phyloP scores from a whole-genome alignment of 768 basidiomycete species.

The Pholiota microspora region DNA sequence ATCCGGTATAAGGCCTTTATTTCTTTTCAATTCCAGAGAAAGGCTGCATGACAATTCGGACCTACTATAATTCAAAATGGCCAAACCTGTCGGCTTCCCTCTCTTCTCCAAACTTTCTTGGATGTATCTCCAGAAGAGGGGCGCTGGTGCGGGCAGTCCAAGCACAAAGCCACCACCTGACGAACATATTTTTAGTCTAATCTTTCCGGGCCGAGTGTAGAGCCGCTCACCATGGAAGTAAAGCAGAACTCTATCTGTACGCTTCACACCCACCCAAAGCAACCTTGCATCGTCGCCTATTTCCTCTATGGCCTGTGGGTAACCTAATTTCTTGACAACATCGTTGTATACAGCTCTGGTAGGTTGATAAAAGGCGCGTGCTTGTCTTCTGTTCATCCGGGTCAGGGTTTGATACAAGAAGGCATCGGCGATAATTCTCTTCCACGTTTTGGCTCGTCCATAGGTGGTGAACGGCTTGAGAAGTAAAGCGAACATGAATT shows the following conservation, averaged over 20 bases:
- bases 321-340: constrained; percentile 12
- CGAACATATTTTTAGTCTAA: neutral
- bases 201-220: neutral
- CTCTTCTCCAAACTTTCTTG: constrained; percentile 17
- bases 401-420: constrained; percentile 6
- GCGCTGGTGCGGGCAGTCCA: constrained; percentile 9
- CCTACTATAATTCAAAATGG: constrained; percentile 21
- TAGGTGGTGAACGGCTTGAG: constrained; percentile 10
- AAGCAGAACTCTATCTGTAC: constrained; percentile 22
- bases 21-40: neutral
- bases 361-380: constrained; percentile 14
- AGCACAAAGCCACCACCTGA: constrained; percentile 19
- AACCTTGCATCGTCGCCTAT: constrained; percentile 22
- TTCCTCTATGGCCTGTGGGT: constrained; percentile 18
- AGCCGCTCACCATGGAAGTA: constrained; percentile 22
- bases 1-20: neutral
- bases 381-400: constrained; percentile 11
- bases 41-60: neutral
- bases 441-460: constrained; percentile 14
- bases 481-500: constrained; percentile 4
- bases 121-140: constrained; percentile 21
- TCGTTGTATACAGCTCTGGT: constrained; percentile 15
- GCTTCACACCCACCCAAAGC: constrained; percentile 26
- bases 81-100: constrained; percentile 14
- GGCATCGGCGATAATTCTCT: constrained; percentile 11